phyloP scores from a whole-genome alignment of 2,329 filamentous ascomycete species.

The Colletotrichum camelliae region DNA sequence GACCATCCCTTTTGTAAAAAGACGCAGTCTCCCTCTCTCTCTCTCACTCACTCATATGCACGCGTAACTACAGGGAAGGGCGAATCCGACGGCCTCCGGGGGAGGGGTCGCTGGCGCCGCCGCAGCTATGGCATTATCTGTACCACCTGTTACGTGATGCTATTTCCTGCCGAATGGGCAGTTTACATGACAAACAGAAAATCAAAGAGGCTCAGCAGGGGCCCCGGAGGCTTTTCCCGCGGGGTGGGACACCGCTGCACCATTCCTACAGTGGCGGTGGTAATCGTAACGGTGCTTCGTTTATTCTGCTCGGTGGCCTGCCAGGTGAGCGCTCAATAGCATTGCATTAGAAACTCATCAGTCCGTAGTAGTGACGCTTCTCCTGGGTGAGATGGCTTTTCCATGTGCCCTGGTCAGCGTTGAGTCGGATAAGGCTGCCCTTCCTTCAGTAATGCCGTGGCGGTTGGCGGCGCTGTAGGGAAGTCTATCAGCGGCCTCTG shows the following conservation, averaged over 20 bases:
- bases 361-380: background rate
- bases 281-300: background rate
- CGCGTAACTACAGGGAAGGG: background rate
- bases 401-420: background rate
- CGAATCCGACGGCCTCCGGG: background rate
- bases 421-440: background rate
- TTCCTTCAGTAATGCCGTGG: background rate
- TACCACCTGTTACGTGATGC: slow-evolving; percentile 16
- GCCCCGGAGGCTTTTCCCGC: background rate
- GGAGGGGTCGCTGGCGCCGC: background rate
- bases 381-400: background rate
- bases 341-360: background rate
- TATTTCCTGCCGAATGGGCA: slow-evolving; percentile 13
- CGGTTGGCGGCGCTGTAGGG: background rate
- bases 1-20: background rate
- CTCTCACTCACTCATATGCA: background rate
- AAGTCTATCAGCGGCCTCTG: background rate
- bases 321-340: background rate
- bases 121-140: slow-evolving; percentile 17
- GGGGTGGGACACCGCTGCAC: background rate
- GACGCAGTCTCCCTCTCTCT: background rate
- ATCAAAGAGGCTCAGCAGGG: slow-evolving; percentile 2
- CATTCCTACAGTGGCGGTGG: background rate
- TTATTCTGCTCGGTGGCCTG: background rate
- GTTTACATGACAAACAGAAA: slow-evolving; percentile 23